Conservation (phyloP, 2,329 filamentous ascomycete species). For the Botryotinia convoluta region DNA sequence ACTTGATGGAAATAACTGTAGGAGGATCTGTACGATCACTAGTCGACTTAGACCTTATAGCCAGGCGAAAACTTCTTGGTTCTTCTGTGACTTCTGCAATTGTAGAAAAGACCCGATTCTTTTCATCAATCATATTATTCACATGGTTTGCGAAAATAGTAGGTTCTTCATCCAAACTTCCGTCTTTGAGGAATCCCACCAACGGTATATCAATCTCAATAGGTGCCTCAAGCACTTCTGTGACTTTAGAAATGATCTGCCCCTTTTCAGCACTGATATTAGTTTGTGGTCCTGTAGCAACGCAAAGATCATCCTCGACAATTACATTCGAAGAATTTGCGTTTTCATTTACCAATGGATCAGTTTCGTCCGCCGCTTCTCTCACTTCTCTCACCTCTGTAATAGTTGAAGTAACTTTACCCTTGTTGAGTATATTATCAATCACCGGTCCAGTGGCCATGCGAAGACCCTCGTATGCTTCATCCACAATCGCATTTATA, state of each 20-base stretch:
- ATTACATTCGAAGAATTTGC: neutral
- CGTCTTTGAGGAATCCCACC: neutral
- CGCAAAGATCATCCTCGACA: neutral
- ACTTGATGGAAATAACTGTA: neutral
- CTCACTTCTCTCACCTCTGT: neutral
- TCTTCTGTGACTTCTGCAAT: neutral
- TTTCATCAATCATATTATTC: neutral
- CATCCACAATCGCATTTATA: constrained; percentile 11
- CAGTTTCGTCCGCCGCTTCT: neutral
- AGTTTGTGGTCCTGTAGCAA: neutral
- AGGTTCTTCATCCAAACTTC: neutral
- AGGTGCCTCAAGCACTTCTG: neutral
- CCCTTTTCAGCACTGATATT: neutral
- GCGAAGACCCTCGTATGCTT: neutral
- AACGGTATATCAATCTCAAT: neutral
- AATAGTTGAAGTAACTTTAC: neutral
- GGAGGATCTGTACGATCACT: neutral
- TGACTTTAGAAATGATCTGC: neutral
- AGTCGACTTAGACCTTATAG: neutral
- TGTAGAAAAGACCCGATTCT: neutral
- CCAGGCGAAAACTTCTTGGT: neutral
- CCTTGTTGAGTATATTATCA: neutral
- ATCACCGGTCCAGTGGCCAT: neutral
- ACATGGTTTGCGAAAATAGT: neutral
- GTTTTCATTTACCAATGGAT: neutral